Conservation (phyloP, 495 filamentous ascomycete genomes). For the Neurospora cerealis region DNA sequence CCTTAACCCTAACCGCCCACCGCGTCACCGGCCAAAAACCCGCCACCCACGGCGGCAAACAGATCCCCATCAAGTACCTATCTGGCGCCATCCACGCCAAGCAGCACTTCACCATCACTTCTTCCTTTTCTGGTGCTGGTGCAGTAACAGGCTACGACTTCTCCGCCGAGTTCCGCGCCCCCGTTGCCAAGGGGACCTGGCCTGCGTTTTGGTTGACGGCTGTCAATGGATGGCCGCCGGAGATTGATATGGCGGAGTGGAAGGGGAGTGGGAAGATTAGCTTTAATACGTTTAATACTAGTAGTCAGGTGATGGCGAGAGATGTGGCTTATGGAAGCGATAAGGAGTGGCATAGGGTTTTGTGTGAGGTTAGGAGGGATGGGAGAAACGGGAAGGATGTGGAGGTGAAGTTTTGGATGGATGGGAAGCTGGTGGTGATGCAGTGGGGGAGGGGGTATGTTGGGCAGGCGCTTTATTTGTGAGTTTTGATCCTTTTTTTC, state of each 20-base stretch:
- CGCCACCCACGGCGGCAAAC: constrained; percentile 34
- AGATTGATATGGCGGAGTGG: constrained; percentile 55
- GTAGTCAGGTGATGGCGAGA: constrained; percentile 32
- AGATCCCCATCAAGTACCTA: constrained; percentile 44
- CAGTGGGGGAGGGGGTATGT: constrained; percentile 42
- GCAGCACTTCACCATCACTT: constrained; percentile 33
- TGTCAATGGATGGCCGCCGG: constrained; percentile 51
- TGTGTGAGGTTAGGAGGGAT: constrained; percentile 32
- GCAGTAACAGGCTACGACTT: constrained; percentile 36
- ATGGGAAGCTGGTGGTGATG: constrained; percentile 37
- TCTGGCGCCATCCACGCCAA: constrained; percentile 40
- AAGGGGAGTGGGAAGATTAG: constrained; percentile 51
- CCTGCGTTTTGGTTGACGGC: constrained; percentile 57
- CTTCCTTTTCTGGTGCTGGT: background rate
- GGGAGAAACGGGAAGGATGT: constrained; percentile 33
- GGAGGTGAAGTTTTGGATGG: constrained; percentile 43
- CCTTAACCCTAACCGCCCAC: constrained; percentile 37
- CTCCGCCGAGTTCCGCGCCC: constrained; percentile 40
- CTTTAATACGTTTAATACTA: constrained; percentile 54
- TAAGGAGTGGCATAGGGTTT: constrained; percentile 39
- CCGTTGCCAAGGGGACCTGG: constrained; percentile 44
- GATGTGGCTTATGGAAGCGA: constrained; percentile 41
- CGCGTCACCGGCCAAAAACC: constrained; percentile 33
- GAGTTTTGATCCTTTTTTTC: too few species aligned
- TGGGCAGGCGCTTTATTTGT: constrained; percentile 40